A percentile compares a stretch with the other conserved stretches of the same genome.
Conservation (phyloP, 768 basidiomycete genomes). For the Leccinum boreale region DNA sequence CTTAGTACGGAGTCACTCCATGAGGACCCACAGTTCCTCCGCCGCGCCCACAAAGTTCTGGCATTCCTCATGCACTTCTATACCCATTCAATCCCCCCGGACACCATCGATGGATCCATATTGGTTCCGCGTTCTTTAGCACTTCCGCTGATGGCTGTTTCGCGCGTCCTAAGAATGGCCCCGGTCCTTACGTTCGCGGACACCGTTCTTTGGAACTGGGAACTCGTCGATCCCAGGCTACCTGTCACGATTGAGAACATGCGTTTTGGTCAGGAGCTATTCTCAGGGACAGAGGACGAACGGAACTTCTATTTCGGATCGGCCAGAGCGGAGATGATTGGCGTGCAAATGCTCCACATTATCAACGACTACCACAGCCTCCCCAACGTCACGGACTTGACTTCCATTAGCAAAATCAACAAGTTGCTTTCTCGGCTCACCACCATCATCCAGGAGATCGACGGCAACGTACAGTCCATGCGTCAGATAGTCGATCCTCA, state of each 20-base stretch:
- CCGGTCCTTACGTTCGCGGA: slow-evolving; percentile 95
- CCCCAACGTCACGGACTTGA: slow-evolving; percentile 61
- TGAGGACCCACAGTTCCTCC: slow-evolving; percentile 56
- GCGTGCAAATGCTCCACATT: slow-evolving; percentile 80
- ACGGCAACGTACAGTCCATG: slow-evolving; percentile 63
- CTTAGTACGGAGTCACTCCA: slow-evolving; percentile 55
- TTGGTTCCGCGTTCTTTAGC: slow-evolving; percentile 75
- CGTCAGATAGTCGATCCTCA: slow-evolving; percentile 76
- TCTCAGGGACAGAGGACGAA: slow-evolving; percentile 87
- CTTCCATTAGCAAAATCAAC: slow-evolving; percentile 64
- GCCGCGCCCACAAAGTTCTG: slow-evolving; percentile 86
- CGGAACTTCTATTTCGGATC: slow-evolving; percentile 83
- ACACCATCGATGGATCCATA: slow-evolving; percentile 37
- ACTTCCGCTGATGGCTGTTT: slow-evolving; percentile 74
- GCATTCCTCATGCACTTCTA: slow-evolving; percentile 91
- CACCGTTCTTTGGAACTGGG: slow-evolving; percentile 93
- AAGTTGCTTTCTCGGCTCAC: slow-evolving; percentile 69
- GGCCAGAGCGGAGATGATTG: slow-evolving; percentile 80
- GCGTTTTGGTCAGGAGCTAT: slow-evolving; percentile 57
- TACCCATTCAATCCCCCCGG: slow-evolving; percentile 69
- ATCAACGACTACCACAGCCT: slow-evolving; percentile 84
- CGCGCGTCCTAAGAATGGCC: slow-evolving; percentile 75
- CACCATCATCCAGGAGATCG: slow-evolving; percentile 69
- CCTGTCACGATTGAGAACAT: slow-evolving; percentile 74
- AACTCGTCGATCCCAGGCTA: slow-evolving; percentile 49